These are phyloP conservation scores for Chlamydomonas sp. DNA, from an alignment of 139 green algal genomes.

Conservation along the genomic window DNA sequence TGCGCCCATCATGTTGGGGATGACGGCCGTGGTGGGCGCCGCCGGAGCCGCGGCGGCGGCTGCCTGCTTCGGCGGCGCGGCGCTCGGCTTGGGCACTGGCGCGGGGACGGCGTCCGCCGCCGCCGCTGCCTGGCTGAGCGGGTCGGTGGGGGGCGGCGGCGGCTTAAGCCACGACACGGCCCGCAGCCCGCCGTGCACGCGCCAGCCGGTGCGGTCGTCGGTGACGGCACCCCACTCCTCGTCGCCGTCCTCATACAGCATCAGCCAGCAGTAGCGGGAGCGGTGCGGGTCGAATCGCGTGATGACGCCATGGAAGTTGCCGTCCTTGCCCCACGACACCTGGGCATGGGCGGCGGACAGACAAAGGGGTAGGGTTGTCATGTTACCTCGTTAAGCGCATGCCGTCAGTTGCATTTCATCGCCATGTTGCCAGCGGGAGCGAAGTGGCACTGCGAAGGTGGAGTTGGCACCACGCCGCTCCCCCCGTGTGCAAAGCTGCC, in stretches of 20 bases:
- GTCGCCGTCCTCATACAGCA: constrained; percentile 26
- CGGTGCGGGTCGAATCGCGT: not conserved
- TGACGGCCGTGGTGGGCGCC: not conserved
- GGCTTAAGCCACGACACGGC: not conserved
- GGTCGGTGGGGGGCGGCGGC: not conserved
- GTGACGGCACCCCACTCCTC: constrained; percentile 25
- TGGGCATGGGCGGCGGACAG: not conserved
- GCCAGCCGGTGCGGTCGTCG: not conserved
- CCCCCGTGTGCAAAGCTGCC: too few relatives aligned
- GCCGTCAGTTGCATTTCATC: too few relatives aligned
- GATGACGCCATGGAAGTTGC: constrained; percentile 27
- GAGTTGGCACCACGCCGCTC: too few relatives aligned
- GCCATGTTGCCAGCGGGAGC: too few relatives aligned
- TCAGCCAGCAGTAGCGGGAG: constrained; percentile 11
- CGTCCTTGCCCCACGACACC: constrained; percentile 24
- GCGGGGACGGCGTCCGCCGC: constrained; percentile 5
- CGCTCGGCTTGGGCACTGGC: not conserved
- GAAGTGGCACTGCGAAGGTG: too few relatives aligned
- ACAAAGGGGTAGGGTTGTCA: too few relatives aligned
- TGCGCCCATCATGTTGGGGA: constrained; percentile 14
- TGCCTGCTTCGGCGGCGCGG: not conserved
- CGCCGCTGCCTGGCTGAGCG: not conserved
- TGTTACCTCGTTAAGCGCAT: too few relatives aligned
- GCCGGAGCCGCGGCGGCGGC: not conserved
- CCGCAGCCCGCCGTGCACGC: constrained; percentile 7